Evolutionary conservation across 2,329 filamentous ascomycete species (phyloP).

Genomic region (Exophiala spinifera): DNA sequence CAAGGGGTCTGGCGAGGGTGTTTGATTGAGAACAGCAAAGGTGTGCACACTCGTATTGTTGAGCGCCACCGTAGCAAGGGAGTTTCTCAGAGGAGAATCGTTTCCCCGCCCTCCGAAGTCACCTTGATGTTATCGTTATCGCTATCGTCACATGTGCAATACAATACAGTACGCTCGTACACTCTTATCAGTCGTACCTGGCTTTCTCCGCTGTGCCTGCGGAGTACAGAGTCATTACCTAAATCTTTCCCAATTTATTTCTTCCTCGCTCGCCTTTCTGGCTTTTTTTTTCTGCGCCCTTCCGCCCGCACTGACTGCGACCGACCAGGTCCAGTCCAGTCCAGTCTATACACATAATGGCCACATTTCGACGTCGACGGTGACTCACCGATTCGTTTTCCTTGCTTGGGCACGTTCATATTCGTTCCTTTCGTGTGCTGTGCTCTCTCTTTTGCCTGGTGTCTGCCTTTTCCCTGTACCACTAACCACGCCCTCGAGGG

Average conservation of each 20-base stretch:
- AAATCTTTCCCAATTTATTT: no score
- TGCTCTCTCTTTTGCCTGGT: background rate
- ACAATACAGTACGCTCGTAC: background rate
- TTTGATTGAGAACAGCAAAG: no score
- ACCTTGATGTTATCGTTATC: background rate
- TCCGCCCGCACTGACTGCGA: background rate
- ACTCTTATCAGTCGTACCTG: background rate
- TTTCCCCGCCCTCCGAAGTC: background rate
- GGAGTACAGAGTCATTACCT: background rate
- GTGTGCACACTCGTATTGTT: background rate
- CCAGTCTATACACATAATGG: background rate
- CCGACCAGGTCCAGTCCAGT: background rate
- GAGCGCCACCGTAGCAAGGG: no score
- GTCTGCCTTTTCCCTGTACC: background rate
- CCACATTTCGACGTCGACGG: background rate
- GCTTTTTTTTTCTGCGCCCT: slow-evolving; percentile 1
- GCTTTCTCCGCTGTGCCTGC: background rate
- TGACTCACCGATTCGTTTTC: background rate
- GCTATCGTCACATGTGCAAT: no score
- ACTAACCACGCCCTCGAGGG: slow-evolving; percentile 2
- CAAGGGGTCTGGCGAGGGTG: no score
- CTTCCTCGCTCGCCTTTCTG: background rate
- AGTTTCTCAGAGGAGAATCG: background rate
- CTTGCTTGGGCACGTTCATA: background rate
- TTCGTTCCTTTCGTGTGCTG: background rate